phyloP scores from a whole-genome alignment of 805 yeast species.

The Candida adriatica region DNA sequence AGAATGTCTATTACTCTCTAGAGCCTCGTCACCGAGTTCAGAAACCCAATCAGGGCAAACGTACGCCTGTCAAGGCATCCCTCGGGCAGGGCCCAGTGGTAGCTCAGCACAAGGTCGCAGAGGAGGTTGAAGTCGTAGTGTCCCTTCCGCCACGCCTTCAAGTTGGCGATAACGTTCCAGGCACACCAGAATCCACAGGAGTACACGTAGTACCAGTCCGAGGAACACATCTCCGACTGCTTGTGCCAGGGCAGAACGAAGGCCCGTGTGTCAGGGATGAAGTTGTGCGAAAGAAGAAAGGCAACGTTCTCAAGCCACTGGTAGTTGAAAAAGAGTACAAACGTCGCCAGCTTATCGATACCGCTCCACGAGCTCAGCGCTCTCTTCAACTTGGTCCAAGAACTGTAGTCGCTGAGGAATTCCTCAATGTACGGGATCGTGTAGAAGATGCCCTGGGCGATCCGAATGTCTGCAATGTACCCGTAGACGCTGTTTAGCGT shows the following conservation, averaged over 20 bases:
- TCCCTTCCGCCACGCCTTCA: slow-evolving; percentile 9
- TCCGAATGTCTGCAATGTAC: slow-evolving; percentile 16
- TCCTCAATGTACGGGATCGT: slow-evolving; percentile 15
- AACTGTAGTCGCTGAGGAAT: slow-evolving; percentile 11
- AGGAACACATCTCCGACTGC: slow-evolving; percentile 4
- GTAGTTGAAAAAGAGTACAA: slow-evolving; percentile 12
- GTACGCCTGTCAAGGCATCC: slow-evolving; percentile 13
- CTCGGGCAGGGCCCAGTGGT: slow-evolving; percentile 17
- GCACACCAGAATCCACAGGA: slow-evolving; percentile 17
- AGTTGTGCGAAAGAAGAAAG: slow-evolving; percentile 13
- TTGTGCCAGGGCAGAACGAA: slow-evolving; percentile 11
- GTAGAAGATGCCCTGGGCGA: slow-evolving; percentile 16
- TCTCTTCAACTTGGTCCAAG: slow-evolving; percentile 7
- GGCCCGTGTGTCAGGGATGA: slow-evolving; percentile 11
- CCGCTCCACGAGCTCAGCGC: slow-evolving; percentile 7
- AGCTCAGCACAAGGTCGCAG: slow-evolving; percentile 15
- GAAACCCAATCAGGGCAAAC: slow-evolving; percentile 17
- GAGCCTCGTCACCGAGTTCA: slow-evolving; percentile 12
- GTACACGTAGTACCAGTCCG: slow-evolving; percentile 20
- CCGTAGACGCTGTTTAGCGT: slow-evolving; percentile 12
- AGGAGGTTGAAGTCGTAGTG: slow-evolving; percentile 6
- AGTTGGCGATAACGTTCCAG: slow-evolving; percentile 10
- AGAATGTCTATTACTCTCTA: no score
- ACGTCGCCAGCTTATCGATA: slow-evolving; percentile 9
- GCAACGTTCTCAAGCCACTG: slow-evolving; percentile 18